Percentiles rank a stretch among this genome's conserved stretches.
These are phyloP conservation scores for Solanum acaule DNA, from an alignment of 257 asterid genomes.

Conservation along the genomic window DNA sequence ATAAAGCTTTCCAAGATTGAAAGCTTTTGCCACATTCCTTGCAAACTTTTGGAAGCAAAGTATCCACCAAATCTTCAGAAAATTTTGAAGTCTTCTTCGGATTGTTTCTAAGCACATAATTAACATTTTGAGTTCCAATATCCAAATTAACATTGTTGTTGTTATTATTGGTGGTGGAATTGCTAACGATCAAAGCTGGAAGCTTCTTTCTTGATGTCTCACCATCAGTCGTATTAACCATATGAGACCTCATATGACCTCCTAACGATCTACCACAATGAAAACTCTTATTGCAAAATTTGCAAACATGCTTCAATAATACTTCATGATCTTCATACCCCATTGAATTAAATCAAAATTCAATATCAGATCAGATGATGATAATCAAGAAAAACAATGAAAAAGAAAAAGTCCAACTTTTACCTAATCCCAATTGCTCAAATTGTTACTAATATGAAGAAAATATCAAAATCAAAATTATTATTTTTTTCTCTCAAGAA, in stretches of 20 bases:
- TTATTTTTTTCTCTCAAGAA: neutral
- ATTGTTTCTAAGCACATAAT: conserved; percentile 19
- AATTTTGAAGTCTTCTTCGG: conserved; percentile 24
- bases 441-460: neutral
- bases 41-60: conserved; percentile 33
- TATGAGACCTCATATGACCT: conserved; percentile 86
- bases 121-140: neutral
- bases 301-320: conserved; percentile 39
- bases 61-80: neutral
- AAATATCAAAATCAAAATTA: conserved; percentile 2
- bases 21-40: conserved; percentile 77
- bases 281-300: conserved; percentile 55
- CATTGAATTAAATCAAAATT: neutral
- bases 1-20: conserved; percentile 77
- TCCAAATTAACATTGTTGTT: neutral
- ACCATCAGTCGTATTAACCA: conserved; percentile 34
- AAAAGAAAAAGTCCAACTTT: neutral
- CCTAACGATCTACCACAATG: conserved; percentile 61
- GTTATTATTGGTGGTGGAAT: neutral
- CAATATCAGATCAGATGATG: conserved; percentile 3
- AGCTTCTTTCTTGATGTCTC: conserved; percentile 7
- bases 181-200: neutral
- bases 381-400: neutral
- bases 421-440: neutral
- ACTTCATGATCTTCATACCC: conserved; percentile 32